Evolutionary conservation across 139 green algal species (phyloP), one percentile per base, ranked within the genome.

Genomic region (Tetradesmus lagerheimii): DNA sequence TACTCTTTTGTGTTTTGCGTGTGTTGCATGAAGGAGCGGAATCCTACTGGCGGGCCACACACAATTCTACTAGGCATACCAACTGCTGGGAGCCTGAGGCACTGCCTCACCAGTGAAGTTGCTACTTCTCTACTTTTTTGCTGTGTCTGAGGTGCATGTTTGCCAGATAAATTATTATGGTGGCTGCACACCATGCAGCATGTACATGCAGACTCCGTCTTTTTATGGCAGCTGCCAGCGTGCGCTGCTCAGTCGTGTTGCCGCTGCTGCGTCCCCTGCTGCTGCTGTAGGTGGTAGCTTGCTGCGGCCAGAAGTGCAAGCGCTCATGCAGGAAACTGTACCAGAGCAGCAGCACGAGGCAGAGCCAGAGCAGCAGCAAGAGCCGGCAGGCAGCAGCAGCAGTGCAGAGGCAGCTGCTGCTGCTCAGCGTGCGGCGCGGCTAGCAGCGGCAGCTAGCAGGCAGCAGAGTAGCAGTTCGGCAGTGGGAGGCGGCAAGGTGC

Each of bases 321-420:
- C 87, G 8, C 87, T 86, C 2, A 91, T 91, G 78, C 77, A 80
- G 50, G 87, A 91, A 15, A n/a, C 39, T 12, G 75, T 90, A 27
- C 86, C 86, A 50, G 87, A 87, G 27, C 50, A 47, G 18, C 64
- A 31, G n/a, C 27, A 29, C 20, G 66, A 9, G 5, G 64, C 39
- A 74, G 31, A 87, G n/a, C 15, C 14, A 25, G 27, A 84, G 53
- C 83, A 88, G 78, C 78, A 86, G 78, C 39, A 27, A 38, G 39
- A 74, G 31, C 4, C 23, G 2, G 31, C 5, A 23, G 85, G 29
- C 37, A 74, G 27, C 23, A 53, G 57, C 31, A 35, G 35, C 71
- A 50, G 20, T n/a, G 83, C 64, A 41, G 83, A 45, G 1, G 64
- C 83, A 80, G 83, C 71, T 62, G 83, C 62, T 14, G 83, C 45